Conservation (phyloP, 192 early-diverging fungal species). For the Phlyctochytrium planicorne region DNA sequence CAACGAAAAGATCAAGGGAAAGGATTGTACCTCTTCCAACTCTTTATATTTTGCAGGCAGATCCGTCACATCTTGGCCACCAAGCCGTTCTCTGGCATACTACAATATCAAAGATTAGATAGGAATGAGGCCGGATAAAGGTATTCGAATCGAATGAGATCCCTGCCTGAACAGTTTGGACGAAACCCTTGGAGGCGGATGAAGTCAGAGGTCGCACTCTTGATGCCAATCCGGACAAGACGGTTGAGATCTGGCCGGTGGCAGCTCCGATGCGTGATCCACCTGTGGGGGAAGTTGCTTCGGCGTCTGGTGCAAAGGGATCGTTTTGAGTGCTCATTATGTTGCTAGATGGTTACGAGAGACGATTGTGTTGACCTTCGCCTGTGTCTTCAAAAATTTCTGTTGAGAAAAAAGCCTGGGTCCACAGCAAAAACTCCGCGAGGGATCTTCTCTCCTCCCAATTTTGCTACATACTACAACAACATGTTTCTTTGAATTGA, state of each 20-base stretch:
- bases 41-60: slow-evolving; percentile 91
- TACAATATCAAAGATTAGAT: no score
- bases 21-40: slow-evolving; percentile 71
- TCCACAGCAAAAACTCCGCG: no score
- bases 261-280: not conserved
- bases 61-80: slow-evolving; percentile 78
- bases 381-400: no score
- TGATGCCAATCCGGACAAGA: not conserved
- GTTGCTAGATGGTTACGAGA: no score
- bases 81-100: not conserved
- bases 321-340: not conserved
- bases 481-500: no score
- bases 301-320: not conserved
- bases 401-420: no score
- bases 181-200: not conserved
- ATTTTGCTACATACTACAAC: no score
- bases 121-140: no score
- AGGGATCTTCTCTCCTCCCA: no score
- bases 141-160: no score
- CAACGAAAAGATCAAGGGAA: not conserved
- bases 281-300: not conserved
- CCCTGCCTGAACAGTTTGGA: no score
- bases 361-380: no score
- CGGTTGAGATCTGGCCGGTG: not conserved
- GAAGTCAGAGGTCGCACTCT: not conserved